Percentiles rank a stretch among this genome's conserved stretches.
phyloP scores from a whole-genome alignment of 2,329 filamentous ascomycete genomes.

The Trichoderma citrinoviride region DNA sequence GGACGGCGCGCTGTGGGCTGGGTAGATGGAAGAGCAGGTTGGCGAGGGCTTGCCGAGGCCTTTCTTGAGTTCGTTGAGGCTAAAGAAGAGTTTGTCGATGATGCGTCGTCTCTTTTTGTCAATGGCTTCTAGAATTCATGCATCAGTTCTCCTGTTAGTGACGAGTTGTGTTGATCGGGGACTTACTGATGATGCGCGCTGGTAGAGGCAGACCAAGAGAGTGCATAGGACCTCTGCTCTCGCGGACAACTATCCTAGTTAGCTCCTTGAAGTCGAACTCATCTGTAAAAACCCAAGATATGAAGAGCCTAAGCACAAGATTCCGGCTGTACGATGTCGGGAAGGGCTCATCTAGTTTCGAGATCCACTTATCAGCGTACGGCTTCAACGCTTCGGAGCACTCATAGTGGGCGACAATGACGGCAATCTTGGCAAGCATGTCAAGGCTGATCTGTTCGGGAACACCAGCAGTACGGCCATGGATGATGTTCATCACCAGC shows the following conservation, averaged over 20 bases:
- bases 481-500: conserved; percentile 44
- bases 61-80: neutral
- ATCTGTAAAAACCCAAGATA: conserved; percentile 9
- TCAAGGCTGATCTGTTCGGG: conserved; percentile 39
- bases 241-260: neutral
- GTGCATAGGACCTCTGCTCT: conserved; percentile 9
- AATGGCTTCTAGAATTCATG: neutral
- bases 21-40: neutral
- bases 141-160: neutral
- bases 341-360: neutral
- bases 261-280: neutral
- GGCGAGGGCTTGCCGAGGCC: neutral
- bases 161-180: too few relatives aligned
- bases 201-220: neutral
- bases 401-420: conserved; percentile 43
- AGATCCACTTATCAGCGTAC: conserved; percentile 28
- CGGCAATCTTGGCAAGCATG: conserved; percentile 42
- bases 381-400: conserved; percentile 43
- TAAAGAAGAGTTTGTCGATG: neutral
- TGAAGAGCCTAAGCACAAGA: neutral
- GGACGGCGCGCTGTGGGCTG: neutral
- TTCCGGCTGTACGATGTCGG: neutral
- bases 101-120: neutral
- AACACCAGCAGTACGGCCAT: conserved; percentile 40
- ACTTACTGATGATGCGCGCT: conserved; percentile 2